Evolutionary conservation across 2,329 filamentous ascomycete species (phyloP), one percentile per base, ranked within the genome.

Genomic region (Ambrosiella cleistominuta): DNA sequence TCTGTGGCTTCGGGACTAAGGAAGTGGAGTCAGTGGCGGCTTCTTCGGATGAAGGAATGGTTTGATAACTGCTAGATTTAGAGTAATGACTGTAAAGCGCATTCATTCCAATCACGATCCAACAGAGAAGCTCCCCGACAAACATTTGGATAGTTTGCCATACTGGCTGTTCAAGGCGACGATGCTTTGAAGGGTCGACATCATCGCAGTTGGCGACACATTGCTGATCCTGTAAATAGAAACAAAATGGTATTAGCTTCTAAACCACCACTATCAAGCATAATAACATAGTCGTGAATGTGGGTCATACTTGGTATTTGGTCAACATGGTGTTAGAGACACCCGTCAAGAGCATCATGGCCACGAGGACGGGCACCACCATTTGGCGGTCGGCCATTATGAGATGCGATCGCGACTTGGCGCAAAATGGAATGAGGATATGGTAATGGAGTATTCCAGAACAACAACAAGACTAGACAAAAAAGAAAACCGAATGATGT

Each of bases 111-210:
- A 97, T 79, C 57, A 98, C 88, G 12, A 97, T 77, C 90, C 91
- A 98, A 74, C 89, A 95, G 62, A 89, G 91, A 78, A 88, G 86
- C 70, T 98, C 93, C 58, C 93, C 93, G 62, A 96, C 78, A 69
- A 98, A 98, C 93, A 98, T 98, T 70, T 97, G 93, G 1, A 88
- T 82, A 62, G 93, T 97, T 69, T 98, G 93, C 57, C 97, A 82
- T 56, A 98, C 90, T 15, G 93, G 93, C 68, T 97, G 91, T 69
- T 96, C 88, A 71, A 98, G 97, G 64, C 80, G 78, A 62, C 79
- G 74, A 57, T 81, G 84, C 63, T 84, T 79, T 60, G 76, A 77
- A 8, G 80, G 79, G 65, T 88, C 74, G 19, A 79, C 74, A 61
- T 80, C 76, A 65, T 88, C 81, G 74, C 93, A 98, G 73, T 97